These are phyloP conservation scores for Blastobotrys buckinghamii DNA, from an alignment of 1,139 yeast species.

Conservation along the genomic window DNA sequence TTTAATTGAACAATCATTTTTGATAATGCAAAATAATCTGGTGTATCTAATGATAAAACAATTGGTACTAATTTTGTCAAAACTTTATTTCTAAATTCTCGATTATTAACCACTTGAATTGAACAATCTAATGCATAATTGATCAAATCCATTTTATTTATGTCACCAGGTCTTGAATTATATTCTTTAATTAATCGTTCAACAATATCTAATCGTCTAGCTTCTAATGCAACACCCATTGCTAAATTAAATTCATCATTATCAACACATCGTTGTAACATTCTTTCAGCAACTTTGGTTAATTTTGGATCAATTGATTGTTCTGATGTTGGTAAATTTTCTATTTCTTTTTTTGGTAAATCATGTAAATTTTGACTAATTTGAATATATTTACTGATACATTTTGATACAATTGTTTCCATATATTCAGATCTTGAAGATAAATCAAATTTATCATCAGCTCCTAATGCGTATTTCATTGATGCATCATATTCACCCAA, in stretches of 20 bases:
- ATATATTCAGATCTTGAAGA: constrained; percentile 66
- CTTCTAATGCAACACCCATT: constrained; percentile 85
- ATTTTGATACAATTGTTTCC: constrained; percentile 89
- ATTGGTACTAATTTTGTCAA: constrained; percentile 58
- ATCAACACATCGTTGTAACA: constrained; percentile 74
- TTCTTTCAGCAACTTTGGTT: constrained; percentile 67
- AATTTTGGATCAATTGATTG: constrained; percentile 54
- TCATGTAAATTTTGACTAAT: constrained; percentile 55
- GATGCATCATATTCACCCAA: constrained; percentile 91
- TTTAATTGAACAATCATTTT: constrained; percentile 87
- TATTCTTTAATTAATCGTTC: constrained; percentile 52
- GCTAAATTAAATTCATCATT: constrained; percentile 75
- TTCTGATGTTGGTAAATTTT: constrained; percentile 18
- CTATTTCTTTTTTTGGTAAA: constrained; percentile 24
- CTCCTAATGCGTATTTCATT: constrained; percentile 79
- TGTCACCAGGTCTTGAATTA: constrained; percentile 23
- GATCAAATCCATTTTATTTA: constrained; percentile 46
- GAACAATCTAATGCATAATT: constrained; percentile 76
- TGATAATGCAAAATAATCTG: constrained; percentile 76
- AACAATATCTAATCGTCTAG: constrained; percentile 78
- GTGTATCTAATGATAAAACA: constrained; percentile 50
- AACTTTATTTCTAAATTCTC: constrained; percentile 59
- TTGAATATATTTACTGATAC: constrained; percentile 75
- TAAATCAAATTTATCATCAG: constrained; percentile 75
- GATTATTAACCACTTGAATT: constrained; percentile 57